A percentile compares a stretch with the other conserved stretches of the same genome.
phyloP scores from a whole-genome alignment of 345 rosid genomes.

The Hibiscus mutabilis region DNA sequence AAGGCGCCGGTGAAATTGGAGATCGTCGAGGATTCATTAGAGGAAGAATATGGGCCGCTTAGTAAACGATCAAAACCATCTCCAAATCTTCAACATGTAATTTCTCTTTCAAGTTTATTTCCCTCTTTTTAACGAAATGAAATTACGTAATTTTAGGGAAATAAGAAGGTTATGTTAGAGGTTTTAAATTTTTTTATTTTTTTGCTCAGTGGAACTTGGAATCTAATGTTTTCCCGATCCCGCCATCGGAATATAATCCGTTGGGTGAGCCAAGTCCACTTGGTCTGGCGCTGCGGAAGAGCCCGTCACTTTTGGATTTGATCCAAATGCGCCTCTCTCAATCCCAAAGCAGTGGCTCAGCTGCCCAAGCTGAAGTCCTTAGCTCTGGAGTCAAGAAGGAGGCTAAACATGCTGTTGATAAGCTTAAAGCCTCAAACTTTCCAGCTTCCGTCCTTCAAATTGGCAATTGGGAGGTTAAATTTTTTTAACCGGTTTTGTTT shows the following conservation, averaged over 20 bases:
- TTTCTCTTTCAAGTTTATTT: neutral
- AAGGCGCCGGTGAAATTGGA: constrained; percentile 41
- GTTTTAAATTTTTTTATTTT: neutral
- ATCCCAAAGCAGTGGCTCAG: neutral
- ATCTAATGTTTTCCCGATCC: neutral
- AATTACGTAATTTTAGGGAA: neutral
- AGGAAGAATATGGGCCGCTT: constrained; percentile 60
- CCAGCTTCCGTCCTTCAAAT: neutral
- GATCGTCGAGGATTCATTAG: constrained; percentile 48
- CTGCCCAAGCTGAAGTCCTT: neutral
- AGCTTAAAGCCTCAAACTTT: neutral
- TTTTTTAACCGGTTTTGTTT: neutral
- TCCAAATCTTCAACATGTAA: constrained; percentile 32
- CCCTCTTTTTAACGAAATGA: neutral
- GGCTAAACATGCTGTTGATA: neutral
- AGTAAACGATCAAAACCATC: constrained; percentile 59
- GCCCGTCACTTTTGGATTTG: neutral
- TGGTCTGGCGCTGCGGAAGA: neutral
- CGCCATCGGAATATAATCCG: neutral
- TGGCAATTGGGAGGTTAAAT: neutral
- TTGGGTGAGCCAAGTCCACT: neutral
- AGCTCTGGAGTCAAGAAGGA: neutral
- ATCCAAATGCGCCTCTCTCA: neutral
- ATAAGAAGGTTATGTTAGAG: neutral
- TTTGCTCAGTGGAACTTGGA: neutral